Base-by-base conservation (phyloP, 1,139 yeast genomes). In the Protomyces arabidopsidicola region DNA sequence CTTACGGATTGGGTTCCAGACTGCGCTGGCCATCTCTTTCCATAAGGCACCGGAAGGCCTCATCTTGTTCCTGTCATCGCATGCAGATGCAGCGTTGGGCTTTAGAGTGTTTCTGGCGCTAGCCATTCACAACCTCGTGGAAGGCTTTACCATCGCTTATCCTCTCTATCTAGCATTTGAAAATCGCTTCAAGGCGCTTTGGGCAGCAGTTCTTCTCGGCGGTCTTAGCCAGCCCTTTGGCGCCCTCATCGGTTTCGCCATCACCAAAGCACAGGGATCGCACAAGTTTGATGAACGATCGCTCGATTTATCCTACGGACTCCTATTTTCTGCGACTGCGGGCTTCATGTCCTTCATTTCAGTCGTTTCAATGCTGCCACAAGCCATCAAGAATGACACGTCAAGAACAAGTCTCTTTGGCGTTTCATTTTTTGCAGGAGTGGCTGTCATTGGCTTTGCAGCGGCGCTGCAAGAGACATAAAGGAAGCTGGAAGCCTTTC, bases 31-130 rank as follows among this genome's bases (percentile, higher is more conserved):
- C 0, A 84, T 93, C 45, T 83, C 96, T 0, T 76, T 93, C 48
- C 98, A 93, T 75, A 91, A 93, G 73, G 79, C 93, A 39, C 98
- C 98, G 0, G 98, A 93, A 75, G 98, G 98, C 0, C 88, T 93
- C 71, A 84, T 93, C 64, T 87, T 95, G 48, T 93, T 82, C 73
- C 84, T 91, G 1, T 87, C 96, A 0, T 81, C 90, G 0, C 84
- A 84, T 68, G 88, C 95, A 0, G 84, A 88, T 71, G 84, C 87
- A 0, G 76, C 81, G 57, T 76, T 90, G 36, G 98, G 98, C 0
- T 72, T 90, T 39, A 82, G 89, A 18, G 89, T 93, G 12, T 91
- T 93, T 71, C 73, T 90, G 27, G 90, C 97, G 64, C 79, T 93
- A 70, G 83, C 91, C 22, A 83, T 91, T 36, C 98, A 93, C 76